Conservation (phyloP, 2,329 filamentous ascomycete genomes). For the Pseudonectria foliicola region DNA sequence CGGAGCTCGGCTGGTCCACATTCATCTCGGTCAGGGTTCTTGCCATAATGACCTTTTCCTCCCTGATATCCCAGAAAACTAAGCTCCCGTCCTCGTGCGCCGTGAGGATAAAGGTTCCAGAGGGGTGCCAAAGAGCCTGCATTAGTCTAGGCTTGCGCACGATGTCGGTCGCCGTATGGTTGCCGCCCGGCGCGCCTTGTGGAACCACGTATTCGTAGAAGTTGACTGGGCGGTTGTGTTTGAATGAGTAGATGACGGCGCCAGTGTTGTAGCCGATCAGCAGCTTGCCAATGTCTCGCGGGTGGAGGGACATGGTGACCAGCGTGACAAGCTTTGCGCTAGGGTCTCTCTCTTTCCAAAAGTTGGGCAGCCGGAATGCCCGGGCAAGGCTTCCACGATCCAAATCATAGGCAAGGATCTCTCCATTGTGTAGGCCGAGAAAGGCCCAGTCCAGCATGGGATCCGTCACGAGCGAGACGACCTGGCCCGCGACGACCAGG, state of each 20-base stretch:
- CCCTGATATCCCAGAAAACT: slow-evolving; percentile 90
- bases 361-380: slow-evolving; percentile 75
- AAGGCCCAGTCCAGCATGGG: slow-evolving; percentile 92
- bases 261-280: slow-evolving; percentile 87
- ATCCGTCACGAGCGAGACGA: slow-evolving; percentile 70
- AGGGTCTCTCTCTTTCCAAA: slow-evolving; percentile 72
- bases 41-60: slow-evolving; percentile 76
- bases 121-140: slow-evolving; percentile 90
- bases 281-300: slow-evolving; percentile 84
- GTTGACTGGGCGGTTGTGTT: slow-evolving; percentile 71
- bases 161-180: slow-evolving; percentile 54
- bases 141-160: slow-evolving; percentile 66
- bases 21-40: slow-evolving; percentile 69
- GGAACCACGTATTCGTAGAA: slow-evolving; percentile 82
- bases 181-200: slow-evolving; percentile 75
- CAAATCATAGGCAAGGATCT: slow-evolving; percentile 87
- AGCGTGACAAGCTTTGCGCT: slow-evolving; percentile 54
- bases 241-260: slow-evolving; percentile 88
- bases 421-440: slow-evolving; percentile 73
- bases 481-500: slow-evolving; percentile 69
- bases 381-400: slow-evolving; percentile 66
- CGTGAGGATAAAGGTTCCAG: slow-evolving; percentile 80
- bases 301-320: slow-evolving; percentile 77
- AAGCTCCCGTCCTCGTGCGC: slow-evolving; percentile 86
- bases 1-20: slow-evolving; percentile 58